Evolutionary conservation across 2,329 filamentous ascomycete species (phyloP).

Genomic region (Penicillium palitans): DNA sequence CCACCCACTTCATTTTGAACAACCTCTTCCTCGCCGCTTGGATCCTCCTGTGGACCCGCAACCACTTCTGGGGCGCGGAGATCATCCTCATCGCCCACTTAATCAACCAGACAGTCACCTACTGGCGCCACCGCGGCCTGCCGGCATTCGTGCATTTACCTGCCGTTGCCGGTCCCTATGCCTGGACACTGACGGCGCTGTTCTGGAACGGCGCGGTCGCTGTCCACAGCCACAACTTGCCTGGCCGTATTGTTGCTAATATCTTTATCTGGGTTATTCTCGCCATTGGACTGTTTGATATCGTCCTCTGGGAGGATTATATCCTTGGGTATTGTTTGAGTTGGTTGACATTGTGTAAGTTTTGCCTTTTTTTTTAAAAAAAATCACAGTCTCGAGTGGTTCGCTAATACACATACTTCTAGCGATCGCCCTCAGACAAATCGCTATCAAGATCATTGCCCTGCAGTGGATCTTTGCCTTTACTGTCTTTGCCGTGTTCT

Average conservation of each 20-base stretch:
- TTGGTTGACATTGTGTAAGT: conserved; percentile 67
- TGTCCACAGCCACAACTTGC: conserved; percentile 65
- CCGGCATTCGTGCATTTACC: conserved; percentile 75
- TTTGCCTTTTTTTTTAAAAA: background rate
- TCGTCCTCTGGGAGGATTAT: conserved; percentile 70
- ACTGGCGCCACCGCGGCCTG: conserved; percentile 74
- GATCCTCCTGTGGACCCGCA: conserved; percentile 77
- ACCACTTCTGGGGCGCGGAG: conserved; percentile 73
- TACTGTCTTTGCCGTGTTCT: conserved; percentile 72
- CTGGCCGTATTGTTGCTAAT: conserved; percentile 79
- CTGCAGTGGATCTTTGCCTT: conserved; percentile 95
- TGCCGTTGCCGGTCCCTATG: conserved; percentile 73
- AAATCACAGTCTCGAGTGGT: background rate
- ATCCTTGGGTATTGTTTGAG: conserved; percentile 79
- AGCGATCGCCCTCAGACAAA: conserved; percentile 74
- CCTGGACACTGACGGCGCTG: conserved; percentile 81
- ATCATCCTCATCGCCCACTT: conserved; percentile 77
- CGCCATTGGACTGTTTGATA: conserved; percentile 73
- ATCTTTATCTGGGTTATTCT: conserved; percentile 84
- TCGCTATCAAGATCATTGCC: conserved; percentile 69
- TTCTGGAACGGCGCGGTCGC: conserved; percentile 89
- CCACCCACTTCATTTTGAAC: conserved; percentile 80
- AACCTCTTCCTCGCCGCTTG: conserved; percentile 82
- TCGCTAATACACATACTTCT: conserved; percentile 2
- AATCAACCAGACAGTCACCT: conserved; percentile 73